phyloP scores from a whole-genome alignment of 495 filamentous ascomycete genomes.

The Lichenothelia convexa region DNA sequence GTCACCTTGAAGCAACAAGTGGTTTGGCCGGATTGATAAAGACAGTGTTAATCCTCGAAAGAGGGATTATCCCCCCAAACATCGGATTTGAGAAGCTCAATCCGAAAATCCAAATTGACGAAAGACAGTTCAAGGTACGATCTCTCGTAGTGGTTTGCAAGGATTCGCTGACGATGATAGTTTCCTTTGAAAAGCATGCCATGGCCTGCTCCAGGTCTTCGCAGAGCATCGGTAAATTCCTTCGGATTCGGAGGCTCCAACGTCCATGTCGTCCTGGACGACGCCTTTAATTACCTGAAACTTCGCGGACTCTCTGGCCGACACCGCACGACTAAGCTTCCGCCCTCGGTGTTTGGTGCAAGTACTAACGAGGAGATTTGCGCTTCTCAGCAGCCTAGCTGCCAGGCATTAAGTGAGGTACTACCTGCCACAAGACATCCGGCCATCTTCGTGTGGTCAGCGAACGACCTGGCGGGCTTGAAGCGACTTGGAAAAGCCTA shows the following conservation, averaged over 20 bases:
- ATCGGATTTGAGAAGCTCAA: slow-evolving; percentile 27
- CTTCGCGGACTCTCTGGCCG: too few species aligned
- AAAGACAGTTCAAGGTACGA: slow-evolving; percentile 8
- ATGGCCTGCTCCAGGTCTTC: slow-evolving; percentile 1
- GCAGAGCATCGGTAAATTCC: slow-evolving; percentile 24
- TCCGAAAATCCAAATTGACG: slow-evolving; percentile 12
- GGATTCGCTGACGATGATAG: too few species aligned
- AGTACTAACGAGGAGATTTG: background rate
- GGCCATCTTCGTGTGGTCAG: background rate
- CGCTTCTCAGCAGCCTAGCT: background rate
- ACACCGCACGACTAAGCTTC: too few species aligned
- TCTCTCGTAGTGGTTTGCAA: too few species aligned
- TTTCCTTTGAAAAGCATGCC: too few species aligned
- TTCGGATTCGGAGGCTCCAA: slow-evolving; percentile 36
- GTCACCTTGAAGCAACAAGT: slow-evolving; percentile 37
- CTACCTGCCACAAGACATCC: background rate
- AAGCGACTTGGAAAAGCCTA: too few species aligned
- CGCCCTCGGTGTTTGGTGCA: background rate
- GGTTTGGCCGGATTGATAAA: slow-evolving; percentile 43
- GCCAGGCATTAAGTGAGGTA: background rate
- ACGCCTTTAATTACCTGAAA: too few species aligned
- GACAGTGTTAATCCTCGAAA: slow-evolving; percentile 36
- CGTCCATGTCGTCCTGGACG: slow-evolving; percentile 27
- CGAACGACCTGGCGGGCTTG: too few species aligned
- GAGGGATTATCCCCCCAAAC: slow-evolving; percentile 28